Conservation (phyloP, 768 basidiomycete genomes). For the Multifurca ochricompacta region DNA sequence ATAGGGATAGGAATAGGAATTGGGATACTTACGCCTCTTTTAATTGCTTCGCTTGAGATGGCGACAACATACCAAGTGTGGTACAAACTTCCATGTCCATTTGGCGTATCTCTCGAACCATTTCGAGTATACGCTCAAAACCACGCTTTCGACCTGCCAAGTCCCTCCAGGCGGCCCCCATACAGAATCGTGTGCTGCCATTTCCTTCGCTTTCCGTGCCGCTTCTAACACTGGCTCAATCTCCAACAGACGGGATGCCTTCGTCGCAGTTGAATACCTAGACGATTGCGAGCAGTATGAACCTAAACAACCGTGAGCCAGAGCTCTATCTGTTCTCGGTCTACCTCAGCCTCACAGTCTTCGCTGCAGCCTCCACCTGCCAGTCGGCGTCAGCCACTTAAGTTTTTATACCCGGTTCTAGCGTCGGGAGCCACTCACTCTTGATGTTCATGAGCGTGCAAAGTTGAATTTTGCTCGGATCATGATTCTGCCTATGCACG, state of each 20-base stretch:
- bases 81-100: constrained; percentile 99
- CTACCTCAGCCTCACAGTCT: constrained; percentile 58
- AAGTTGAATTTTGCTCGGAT: constrained; percentile 86
- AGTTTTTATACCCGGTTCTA: constrained; percentile 24
- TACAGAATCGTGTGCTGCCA: constrained; percentile 96
- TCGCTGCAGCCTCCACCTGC: constrained; percentile 92
- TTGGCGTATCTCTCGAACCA: constrained; percentile 84
- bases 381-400: constrained; percentile 18
- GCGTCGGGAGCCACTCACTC: constrained; percentile 47
- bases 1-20: neutral
- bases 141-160: constrained; percentile 87
- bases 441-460: constrained; percentile 99
- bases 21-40: constrained; percentile 72
- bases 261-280: constrained; percentile 82
- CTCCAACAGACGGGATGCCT: constrained; percentile 79
- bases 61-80: constrained; percentile 92
- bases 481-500: constrained; percentile 80
- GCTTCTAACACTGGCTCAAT: constrained; percentile 90
- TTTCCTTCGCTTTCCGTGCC: constrained; percentile 92
- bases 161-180: constrained; percentile 98
- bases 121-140: constrained; percentile 85
- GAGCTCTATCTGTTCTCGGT: constrained; percentile 4
- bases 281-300: constrained; percentile 98
- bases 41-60: constrained; percentile 84
- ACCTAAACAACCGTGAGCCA: constrained; percentile 38